Conservation (phyloP, 345 rosid genomes). For the Hevea brasiliensis region DNA sequence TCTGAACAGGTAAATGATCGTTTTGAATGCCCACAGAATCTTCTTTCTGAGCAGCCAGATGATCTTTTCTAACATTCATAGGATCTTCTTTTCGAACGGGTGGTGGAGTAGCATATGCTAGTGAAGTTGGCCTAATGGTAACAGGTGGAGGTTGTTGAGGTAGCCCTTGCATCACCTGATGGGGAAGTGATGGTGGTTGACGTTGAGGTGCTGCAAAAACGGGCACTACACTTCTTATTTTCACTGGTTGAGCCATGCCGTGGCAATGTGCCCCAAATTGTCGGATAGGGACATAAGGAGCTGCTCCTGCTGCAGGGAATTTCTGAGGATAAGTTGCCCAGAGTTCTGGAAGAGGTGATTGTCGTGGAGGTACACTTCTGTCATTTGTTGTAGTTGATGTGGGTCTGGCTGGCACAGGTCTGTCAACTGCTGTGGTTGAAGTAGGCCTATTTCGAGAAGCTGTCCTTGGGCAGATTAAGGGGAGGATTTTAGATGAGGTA, state of each 20-base stretch:
- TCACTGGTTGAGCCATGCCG: constrained; percentile 84
- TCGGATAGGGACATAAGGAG: constrained; percentile 77
- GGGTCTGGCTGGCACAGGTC: constrained; percentile 9
- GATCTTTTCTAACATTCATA: constrained; percentile 22
- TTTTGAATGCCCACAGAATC: too few relatives aligned
- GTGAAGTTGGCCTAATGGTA: constrained; percentile 68
- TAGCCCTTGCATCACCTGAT: constrained; percentile 41
- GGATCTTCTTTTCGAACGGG: constrained; percentile 42
- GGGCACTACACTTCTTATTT: constrained; percentile 70
- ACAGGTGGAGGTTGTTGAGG: constrained; percentile 60
- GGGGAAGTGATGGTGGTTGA: constrained; percentile 45
- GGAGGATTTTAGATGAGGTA: constrained; percentile 83
- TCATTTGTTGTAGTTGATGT: constrained; percentile 19
- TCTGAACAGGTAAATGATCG: too few relatives aligned
- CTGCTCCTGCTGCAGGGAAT: constrained; percentile 74
- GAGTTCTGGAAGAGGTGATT: constrained; percentile 34
- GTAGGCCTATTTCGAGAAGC: constrained; percentile 52
- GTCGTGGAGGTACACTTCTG: constrained; percentile 21
- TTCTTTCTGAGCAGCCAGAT: constrained; percentile 11
- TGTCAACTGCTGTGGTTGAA: constrained; percentile 34
- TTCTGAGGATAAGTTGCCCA: constrained; percentile 44
- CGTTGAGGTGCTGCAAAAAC: constrained; percentile 82
- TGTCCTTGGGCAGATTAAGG: constrained; percentile 70
- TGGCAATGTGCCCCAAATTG: constrained; percentile 57
- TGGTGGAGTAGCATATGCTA: constrained; percentile 66